These are phyloP conservation scores for Aspergillus egyptiacus DNA, from an alignment of 495 filamentous ascomycete genomes.

Conservation along the genomic window DNA sequence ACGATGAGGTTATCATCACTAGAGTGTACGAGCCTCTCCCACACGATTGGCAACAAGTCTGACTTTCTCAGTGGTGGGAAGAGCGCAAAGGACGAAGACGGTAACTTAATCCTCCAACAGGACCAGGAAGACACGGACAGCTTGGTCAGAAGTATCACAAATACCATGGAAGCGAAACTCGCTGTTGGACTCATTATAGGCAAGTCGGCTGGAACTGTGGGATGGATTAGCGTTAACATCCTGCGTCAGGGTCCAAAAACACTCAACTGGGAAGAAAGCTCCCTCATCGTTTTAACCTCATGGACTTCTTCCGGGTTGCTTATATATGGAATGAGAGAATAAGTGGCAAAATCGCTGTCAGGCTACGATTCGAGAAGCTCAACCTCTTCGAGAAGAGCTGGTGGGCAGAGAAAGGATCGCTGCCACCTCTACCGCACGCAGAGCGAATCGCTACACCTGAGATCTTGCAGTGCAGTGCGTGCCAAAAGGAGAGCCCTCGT, in stretches of 20 bases:
- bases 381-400: conserved; percentile 55
- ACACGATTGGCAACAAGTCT: conserved; percentile 9
- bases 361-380: conserved; percentile 67
- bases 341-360: conserved; percentile 40
- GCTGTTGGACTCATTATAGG: conserved; percentile 58
- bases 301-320: conserved; percentile 68
- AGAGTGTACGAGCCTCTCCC: conserved; percentile 47
- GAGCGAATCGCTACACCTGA: conserved; percentile 23
- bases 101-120: conserved; percentile 35
- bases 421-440: conserved; percentile 14
- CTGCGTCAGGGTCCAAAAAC: conserved; percentile 48
- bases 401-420: conserved; percentile 51
- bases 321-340: conserved; percentile 65
- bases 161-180: conserved; percentile 26
- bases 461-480: conserved; percentile 32
- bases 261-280: conserved; percentile 45
- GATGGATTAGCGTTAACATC: neutral
- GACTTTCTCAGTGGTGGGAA: conserved; percentile 48
- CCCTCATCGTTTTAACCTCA: conserved; percentile 61
- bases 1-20: conserved; percentile 60
- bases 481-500: conserved; percentile 30
- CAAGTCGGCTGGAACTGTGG: conserved; percentile 22
- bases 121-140: conserved; percentile 36
- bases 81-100: conserved; percentile 30
- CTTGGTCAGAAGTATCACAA: conserved; percentile 30